Evolutionary conservation across 305 asterid species (phyloP), one percentile per base, ranked within the genome.

Genomic region (Plantago lanceolata): DNA sequence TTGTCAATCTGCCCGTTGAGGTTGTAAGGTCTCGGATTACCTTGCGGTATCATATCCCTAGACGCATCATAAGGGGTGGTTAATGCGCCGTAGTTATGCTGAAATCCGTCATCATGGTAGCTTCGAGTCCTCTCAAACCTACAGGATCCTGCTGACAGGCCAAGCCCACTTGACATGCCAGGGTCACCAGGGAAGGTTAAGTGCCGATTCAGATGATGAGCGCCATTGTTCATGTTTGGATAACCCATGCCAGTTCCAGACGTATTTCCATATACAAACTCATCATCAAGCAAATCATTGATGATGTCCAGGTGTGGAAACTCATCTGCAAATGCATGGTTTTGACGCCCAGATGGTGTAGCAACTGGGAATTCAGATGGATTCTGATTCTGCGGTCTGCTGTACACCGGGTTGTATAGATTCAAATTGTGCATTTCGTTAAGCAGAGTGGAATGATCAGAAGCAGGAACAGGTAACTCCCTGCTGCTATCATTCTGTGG

Each of bases 281-380:
- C 97, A 17, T 94, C 97, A 15, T 90, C 96, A 8, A 94, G 95
- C 78, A 94, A 73, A 70, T 90, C 97, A 9, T 94, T 94, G 72
- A 94, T 94, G 75, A 94, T 90, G 78, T 82, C 91, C 28, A 94
- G 77, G 75, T 90, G 96, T 5, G 97, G 99, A 68, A 90, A 90
- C 49, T 90, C 99, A 59, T 93, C 97, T 0, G 75, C 81, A 61
- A 82, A 35, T 8, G 70, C 74, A 3, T 83, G 85, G 64, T 74
- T 70, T 61, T 79, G 88, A 62, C 82, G 92, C 37, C 86, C 85
- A 4, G 95, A 83, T 40, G 45, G 45, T 7, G 81, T 78, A 70
- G 81, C 62, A 37, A 84, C 83, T 44, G 78, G 83, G 52, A 67
- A 49, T 69, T 78, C 90, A 1, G 90, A 58, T 17, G 79, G 79